phyloP scores from a whole-genome alignment of 2,329 filamentous ascomycete genomes.

The Aureobasidium sp. region DNA sequence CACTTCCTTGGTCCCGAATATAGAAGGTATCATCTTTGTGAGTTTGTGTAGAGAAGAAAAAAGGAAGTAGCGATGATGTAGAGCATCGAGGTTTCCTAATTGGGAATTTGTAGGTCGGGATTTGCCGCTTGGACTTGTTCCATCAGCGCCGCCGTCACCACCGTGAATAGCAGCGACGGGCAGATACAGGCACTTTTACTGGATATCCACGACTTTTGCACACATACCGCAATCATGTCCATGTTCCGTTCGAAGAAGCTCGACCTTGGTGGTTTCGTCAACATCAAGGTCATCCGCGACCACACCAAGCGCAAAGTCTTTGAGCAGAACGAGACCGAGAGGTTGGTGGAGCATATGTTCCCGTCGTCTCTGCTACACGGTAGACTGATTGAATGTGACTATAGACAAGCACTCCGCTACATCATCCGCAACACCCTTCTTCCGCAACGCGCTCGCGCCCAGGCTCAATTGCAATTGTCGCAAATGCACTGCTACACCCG shows the following conservation, averaged over 20 bases:
- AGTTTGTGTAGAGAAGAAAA: not conserved
- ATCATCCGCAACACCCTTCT: conserved; percentile 89
- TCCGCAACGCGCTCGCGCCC: conserved; percentile 69
- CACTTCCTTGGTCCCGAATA: not conserved
- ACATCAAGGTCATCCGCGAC: conserved; percentile 80
- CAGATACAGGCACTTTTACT: not conserved
- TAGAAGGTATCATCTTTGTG: not conserved
- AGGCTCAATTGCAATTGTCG: conserved; percentile 84
- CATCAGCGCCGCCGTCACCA: not conserved
- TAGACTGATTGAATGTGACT: not conserved
- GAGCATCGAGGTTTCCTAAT: not conserved
- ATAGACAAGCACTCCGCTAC: conserved; percentile 72
- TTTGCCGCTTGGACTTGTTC: not conserved
- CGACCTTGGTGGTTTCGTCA: conserved; percentile 80
- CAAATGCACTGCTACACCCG: conserved; percentile 97
- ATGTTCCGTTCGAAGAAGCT: conserved; percentile 87
- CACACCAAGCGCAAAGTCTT: conserved; percentile 95
- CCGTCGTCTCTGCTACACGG: no score
- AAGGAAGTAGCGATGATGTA: not conserved
- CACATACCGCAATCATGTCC: conserved; percentile 23
- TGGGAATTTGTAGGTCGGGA: not conserved
- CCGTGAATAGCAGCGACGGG: not conserved
- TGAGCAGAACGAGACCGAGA: conserved; percentile 75
- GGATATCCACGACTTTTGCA: not conserved
- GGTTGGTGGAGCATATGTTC: no score